Evolutionary conservation across 306 rosid genomes (phyloP).

Genomic region (Rosa rugosa): DNA sequence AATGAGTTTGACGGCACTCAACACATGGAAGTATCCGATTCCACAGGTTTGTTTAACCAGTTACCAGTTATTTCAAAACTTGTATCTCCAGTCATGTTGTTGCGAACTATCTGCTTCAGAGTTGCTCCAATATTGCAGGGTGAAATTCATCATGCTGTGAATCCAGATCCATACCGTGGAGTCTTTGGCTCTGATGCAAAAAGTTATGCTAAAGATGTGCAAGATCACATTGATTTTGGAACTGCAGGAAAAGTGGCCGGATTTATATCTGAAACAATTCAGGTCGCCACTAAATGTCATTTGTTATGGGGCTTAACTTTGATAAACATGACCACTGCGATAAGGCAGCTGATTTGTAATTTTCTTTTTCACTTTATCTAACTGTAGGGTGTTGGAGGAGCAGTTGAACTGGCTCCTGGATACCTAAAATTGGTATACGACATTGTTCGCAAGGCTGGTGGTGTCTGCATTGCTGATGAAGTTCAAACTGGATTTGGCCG

Average conservation of each 20-base stretch:
- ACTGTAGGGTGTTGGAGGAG: slow-evolving; percentile 84
- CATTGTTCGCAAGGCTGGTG: slow-evolving; percentile 79
- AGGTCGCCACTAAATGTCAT: slow-evolving; percentile 37
- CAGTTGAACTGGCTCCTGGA: slow-evolving; percentile 85
- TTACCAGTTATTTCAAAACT: neutral
- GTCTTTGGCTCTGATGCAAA: slow-evolving; percentile 65
- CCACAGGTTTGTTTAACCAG: slow-evolving; percentile 62
- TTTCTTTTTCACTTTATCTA: slow-evolving; percentile 5
- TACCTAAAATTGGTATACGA: slow-evolving; percentile 79
- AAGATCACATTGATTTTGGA: slow-evolving; percentile 80
- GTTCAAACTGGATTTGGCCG: slow-evolving; percentile 96
- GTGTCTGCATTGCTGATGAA: slow-evolving; percentile 94
- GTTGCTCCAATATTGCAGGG: slow-evolving; percentile 50
- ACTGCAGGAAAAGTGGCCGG: slow-evolving; percentile 83
- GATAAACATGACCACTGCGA: neutral
- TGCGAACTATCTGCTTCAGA: slow-evolving; percentile 17
- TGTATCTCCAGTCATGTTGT: no score
- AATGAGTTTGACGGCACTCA: slow-evolving; percentile 72
- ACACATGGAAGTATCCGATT: slow-evolving; percentile 84
- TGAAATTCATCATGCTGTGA: slow-evolving; percentile 79
- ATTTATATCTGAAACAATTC: slow-evolving; percentile 86
- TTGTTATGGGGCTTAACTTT: slow-evolving; percentile 7
- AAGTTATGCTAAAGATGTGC: slow-evolving; percentile 70
- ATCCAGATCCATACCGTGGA: slow-evolving; percentile 89
- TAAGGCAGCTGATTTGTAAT: neutral